Evolutionary conservation across 768 basidiomycete genomes (phyloP).

Genomic region (Cubamyces sp.): DNA sequence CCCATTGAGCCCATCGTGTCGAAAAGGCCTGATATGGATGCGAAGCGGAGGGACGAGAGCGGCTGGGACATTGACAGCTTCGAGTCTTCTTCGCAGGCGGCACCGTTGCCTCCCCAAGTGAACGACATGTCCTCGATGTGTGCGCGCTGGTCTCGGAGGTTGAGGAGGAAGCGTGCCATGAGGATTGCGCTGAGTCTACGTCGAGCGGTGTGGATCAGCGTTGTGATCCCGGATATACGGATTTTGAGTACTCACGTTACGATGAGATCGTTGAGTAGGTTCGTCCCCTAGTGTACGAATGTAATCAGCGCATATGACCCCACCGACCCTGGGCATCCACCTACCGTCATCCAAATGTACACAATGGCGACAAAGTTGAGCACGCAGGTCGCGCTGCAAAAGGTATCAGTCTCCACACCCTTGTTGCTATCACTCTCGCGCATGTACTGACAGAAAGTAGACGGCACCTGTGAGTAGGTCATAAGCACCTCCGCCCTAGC

Average conservation of each 20-base stretch:
- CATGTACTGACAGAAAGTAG: conserved; percentile 17
- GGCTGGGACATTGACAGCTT: neutral
- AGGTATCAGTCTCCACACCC: neutral
- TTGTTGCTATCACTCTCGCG: neutral
- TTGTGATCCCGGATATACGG: too few relatives aligned
- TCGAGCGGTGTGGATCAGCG: neutral
- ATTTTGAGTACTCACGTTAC: conserved; percentile 8
- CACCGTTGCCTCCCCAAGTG: neutral
- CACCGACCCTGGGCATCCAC: neutral
- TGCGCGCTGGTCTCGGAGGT: conserved; percentile 20
- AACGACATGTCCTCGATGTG: conserved; percentile 5
- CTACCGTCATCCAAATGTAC: conserved; percentile 8
- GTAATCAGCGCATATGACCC: neutral
- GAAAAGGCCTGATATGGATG: neutral
- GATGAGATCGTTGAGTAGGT: conserved; percentile 22
- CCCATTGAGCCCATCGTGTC: conserved; percentile 18
- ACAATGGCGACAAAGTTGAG: conserved; percentile 19
- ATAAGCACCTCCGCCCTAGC: neutral
- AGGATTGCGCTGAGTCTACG: conserved; percentile 22
- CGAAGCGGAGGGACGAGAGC: conserved; percentile 4
- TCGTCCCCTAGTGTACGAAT: neutral
- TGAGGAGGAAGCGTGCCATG: conserved; percentile 24
- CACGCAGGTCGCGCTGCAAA: conserved; percentile 9
- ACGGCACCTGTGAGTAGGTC: conserved; percentile 1
- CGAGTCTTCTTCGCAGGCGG: neutral